Percentiles rank a stretch among this genome's conserved stretches.
Conservation (phyloP, 192 early-diverging fungal genomes). For the Rhizoclosmatium sp. region DNA sequence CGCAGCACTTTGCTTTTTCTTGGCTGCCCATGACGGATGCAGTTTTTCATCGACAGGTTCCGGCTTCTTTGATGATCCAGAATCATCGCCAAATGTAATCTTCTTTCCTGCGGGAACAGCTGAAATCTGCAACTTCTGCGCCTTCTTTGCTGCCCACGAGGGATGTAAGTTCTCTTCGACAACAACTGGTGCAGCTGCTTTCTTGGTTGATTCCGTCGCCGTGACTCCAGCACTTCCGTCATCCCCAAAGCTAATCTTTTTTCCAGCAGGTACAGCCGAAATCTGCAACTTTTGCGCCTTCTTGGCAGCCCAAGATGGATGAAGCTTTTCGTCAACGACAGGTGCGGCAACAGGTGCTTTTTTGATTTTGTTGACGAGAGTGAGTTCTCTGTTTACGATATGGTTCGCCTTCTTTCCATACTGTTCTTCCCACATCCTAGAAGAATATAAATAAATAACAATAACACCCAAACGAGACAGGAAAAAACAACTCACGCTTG, state of each 20-base stretch:
- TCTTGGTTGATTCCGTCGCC: conserved; percentile 17
- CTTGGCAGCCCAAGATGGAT: conserved; percentile 32
- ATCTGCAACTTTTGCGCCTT: conserved; percentile 25
- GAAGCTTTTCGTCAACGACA: conserved; percentile 7
- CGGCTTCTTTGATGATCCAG: not conserved
- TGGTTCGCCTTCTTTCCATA: conserved; percentile 54
- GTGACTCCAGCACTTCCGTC: not conserved
- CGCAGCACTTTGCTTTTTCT: conserved; percentile 20
- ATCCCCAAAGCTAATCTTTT: conserved; percentile 22
- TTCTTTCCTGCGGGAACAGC: conserved; percentile 22
- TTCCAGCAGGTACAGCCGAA: conserved; percentile 17
- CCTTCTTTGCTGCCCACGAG: conserved; percentile 32
- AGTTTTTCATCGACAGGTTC: conserved; percentile 3
- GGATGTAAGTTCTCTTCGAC: conserved; percentile 20
- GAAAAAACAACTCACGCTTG: conserved; percentile 43
- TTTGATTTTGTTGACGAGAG: conserved; percentile 12
- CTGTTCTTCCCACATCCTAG: conserved; percentile 47
- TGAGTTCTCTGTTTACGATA: conserved; percentile 23
- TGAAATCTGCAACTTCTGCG: conserved; percentile 20
- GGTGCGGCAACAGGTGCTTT: conserved; percentile 8
- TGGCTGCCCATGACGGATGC: conserved; percentile 49
- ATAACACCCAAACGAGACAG: not conserved
- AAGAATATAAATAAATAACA: conserved; percentile 1
- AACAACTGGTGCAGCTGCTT: not conserved
- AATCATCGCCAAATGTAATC: conserved; percentile 16